A percentile compares a stretch with the other conserved stretches of the same genome.
Conservation (phyloP, 1,284 basidiomycete genomes). For the Vanrija sp. region DNA sequence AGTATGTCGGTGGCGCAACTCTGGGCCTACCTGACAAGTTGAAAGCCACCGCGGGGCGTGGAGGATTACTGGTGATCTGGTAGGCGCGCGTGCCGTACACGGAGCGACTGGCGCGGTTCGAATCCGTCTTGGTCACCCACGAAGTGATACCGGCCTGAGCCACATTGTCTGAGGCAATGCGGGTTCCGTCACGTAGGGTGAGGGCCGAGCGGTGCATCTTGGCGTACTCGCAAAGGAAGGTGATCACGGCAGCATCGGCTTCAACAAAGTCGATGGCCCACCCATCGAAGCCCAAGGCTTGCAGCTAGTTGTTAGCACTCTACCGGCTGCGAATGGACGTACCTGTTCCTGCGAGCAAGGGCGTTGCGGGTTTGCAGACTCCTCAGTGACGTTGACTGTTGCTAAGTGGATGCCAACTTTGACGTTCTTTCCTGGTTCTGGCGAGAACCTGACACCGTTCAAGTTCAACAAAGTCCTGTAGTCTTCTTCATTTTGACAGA, state of each 20-base stretch:
- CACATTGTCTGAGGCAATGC: slow-evolving; percentile 20
- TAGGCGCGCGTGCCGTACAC: slow-evolving; percentile 31
- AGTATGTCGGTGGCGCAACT: slow-evolving; percentile 53
- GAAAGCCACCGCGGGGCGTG: slow-evolving; percentile 25
- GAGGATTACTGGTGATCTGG: slow-evolving; percentile 10
- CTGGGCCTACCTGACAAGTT: slow-evolving; percentile 26
- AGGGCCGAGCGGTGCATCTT: slow-evolving; percentile 61
- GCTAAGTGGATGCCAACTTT: slow-evolving; percentile 26
- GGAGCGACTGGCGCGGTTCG: slow-evolving; percentile 9
- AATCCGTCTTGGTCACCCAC: slow-evolving; percentile 24
- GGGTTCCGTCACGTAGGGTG: slow-evolving; percentile 16
- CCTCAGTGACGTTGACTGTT: slow-evolving; percentile 26
- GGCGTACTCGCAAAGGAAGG: slow-evolving; percentile 57
- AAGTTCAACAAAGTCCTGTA: slow-evolving; percentile 64
- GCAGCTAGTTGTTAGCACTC: slow-evolving; percentile 54
- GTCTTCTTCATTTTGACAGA: slow-evolving; percentile 80
- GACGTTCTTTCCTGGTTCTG: neutral
- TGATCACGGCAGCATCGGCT: slow-evolving; percentile 50
- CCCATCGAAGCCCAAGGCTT: slow-evolving; percentile 66
- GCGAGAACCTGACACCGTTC: slow-evolving; percentile 56
- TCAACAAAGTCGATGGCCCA: slow-evolving; percentile 71
- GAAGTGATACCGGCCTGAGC: slow-evolving; percentile 14
- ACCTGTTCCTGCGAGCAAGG: slow-evolving; percentile 23
- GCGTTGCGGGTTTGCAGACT: slow-evolving; percentile 22
- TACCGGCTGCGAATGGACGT: neutral